phyloP scores from a whole-genome alignment of 2,329 filamentous ascomycete species.

The Microcyclosporella mali region DNA sequence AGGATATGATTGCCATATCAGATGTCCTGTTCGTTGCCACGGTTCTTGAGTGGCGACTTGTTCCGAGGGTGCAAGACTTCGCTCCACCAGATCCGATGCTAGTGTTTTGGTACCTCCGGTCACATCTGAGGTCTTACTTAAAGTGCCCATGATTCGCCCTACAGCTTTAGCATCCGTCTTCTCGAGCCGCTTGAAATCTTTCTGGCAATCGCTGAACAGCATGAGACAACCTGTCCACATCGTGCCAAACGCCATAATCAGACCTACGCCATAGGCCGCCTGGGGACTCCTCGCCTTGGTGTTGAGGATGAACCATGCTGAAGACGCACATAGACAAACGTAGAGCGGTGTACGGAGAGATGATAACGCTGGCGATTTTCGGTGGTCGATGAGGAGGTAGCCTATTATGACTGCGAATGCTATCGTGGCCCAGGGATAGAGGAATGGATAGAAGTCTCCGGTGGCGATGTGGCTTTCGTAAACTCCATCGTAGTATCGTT shows the following conservation, averaged over 20 bases:
- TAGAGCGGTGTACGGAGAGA: constrained; percentile 44
- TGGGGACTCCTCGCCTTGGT: constrained; percentile 46
- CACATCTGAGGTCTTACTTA: constrained; percentile 4
- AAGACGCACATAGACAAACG: constrained; percentile 38
- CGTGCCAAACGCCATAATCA: constrained; percentile 49
- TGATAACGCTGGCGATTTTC: constrained; percentile 33
- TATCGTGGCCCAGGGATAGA: constrained; percentile 39
- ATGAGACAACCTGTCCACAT: constrained; percentile 50
- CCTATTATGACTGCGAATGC: constrained; percentile 40
- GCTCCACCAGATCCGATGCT: not conserved
- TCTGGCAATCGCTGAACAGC: constrained; percentile 50
- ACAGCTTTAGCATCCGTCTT: constrained; percentile 40
- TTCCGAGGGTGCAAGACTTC: not conserved
- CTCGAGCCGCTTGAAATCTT: constrained; percentile 52
- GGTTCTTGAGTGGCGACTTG: constrained; percentile 4
- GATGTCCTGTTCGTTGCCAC: constrained; percentile 13
- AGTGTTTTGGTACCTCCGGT: constrained; percentile 2
- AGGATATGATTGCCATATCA: constrained; percentile 52
- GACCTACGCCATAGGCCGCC: constrained; percentile 50
- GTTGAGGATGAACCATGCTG: constrained; percentile 39
- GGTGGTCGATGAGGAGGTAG: constrained; percentile 48
- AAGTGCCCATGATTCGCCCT: constrained; percentile 46
- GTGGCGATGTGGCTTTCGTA: constrained; percentile 37
- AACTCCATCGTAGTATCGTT: constrained; percentile 33
- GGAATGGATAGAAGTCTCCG: constrained; percentile 37